Conservation (phyloP, 208 protist species). For the Crithidia sp. region DNA sequence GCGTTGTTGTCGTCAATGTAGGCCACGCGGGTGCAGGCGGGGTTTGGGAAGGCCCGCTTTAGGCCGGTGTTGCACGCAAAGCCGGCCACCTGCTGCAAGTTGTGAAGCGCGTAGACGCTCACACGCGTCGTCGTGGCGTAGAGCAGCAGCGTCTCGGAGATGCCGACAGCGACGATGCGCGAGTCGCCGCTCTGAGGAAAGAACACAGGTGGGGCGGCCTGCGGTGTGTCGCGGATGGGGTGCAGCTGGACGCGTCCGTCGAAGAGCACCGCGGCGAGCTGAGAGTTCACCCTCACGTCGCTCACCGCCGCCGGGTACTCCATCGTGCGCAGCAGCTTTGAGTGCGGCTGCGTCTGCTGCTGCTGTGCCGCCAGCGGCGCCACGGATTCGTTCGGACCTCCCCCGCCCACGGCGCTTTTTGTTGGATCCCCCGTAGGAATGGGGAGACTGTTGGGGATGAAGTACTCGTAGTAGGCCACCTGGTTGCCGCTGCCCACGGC, state of each 20-base stretch:
- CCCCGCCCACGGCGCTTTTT: not conserved
- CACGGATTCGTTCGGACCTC: not conserved
- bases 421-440: constrained; percentile 7
- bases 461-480: constrained; percentile 89
- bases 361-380: constrained; percentile 14
- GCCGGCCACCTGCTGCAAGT: constrained; percentile 89
- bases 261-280: constrained; percentile 86
- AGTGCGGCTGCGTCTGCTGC: constrained; percentile 38
- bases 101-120: constrained; percentile 81
- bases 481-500: constrained; percentile 84
- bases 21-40: constrained; percentile 90
- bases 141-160: constrained; percentile 94
- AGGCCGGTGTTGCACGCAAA: constrained; percentile 71
- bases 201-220: constrained; percentile 21
- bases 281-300: constrained; percentile 73
- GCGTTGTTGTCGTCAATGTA: constrained; percentile 88
- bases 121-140: constrained; percentile 90
- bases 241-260: constrained; percentile 89
- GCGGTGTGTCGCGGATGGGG: constrained; percentile 55
- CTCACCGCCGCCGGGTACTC: constrained; percentile 83
- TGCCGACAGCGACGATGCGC: constrained; percentile 76
- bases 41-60: constrained; percentile 84
- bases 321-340: constrained; percentile 53
- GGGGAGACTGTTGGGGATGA: constrained; percentile 53
- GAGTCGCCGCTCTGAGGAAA: constrained; percentile 43